Evolutionary conservation across 306 rosid genomes (phyloP), one percentile per base, ranked within the genome.

Genomic region (Vicia villosa): DNA sequence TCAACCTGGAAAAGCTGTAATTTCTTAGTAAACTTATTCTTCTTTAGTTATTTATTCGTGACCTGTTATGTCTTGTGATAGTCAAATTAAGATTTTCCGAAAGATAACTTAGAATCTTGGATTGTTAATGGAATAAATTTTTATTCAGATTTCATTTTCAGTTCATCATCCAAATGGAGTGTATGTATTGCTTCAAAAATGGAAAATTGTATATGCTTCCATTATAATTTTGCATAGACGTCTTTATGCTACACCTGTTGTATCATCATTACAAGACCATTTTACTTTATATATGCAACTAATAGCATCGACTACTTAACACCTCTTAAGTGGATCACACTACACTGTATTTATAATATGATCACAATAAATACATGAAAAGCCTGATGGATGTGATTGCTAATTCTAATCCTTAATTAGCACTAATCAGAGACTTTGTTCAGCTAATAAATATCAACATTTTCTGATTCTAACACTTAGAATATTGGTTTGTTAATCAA

Each of bases 1-100:
- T 58, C 77, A 83, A 68, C 87, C 96, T 1, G 98, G 98, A 74
- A 77, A 92, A 81, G 96, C 98, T 58, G 98, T 89, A 74, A 85
- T 62, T 51, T 74, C 65, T 69, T 63, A 55, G 65, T n/a, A 47
- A 61, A 63, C 15, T 62, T 47, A n/a, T 54, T 32, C 65, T 55
- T 54, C 11, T 64, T 63, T 47, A 22, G 15, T 38, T 66, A 17
- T 43, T 24, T 57, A 63, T 36, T 64, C 38, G 2, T 76, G 20
- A 58, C 20, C 38, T 21, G 28, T 52, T 40, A 46, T 10, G 32
- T 66, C 40, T 78, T 37, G 6, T 62, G 61, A 68, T 19, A 34
- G 32, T 47, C 38, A 10, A 50, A 24, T 68, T 40, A 17, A 60
- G 34, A 51, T 50, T 63, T 30, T 52, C 22, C 34, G 21, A 28